Evolutionary conservation across 495 filamentous ascomycete genomes (phyloP), one percentile per base, ranked within the genome.

Genomic region (Aspergillus indologenus): DNA sequence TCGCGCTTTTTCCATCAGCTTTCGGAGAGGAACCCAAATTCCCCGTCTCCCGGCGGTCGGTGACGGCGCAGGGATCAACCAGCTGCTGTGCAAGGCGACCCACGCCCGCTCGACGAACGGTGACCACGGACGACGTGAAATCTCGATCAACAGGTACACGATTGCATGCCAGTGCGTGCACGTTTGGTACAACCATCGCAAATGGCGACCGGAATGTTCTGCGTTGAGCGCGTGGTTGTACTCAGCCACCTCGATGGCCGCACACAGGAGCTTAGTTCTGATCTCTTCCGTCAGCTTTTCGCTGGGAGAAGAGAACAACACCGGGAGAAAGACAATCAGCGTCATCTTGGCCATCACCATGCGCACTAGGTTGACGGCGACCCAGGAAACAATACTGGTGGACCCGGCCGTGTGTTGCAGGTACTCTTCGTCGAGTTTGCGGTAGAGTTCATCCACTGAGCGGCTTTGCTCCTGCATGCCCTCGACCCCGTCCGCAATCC

Each of bases 151-250:
- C 18, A 68, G 74, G 57, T 87, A 89, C 1, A 84, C 86, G 9
- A 91, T 77, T 12, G 90, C 87, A 56, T 91, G 87, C 85, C 87
- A 89, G 59, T 91, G 87, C 11, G 83, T 83, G 65, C 90, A 91
- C 0, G 85, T 89, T 66, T 85, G 80, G 72, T 90, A 91, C 17
- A 91, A 78, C 90, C 90, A 93, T 21, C 83, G 79, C 83, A 85
- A 92, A 52, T 85, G 80, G 55, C 79, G 80, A 5, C 80, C 82
- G 8, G 78, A 73, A 7, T 75, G 68, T 59, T 87, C 83, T 4
- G 77, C 79, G 65, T 86, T 84, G 7, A 90, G 71, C 7, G 84
- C 66, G 43, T 82, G 69, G 22, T 77, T 79, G 62, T 86, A 89
- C 64, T 91, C 90, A 54, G 90, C 79, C 20, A 86, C 80, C 62